A percentile compares a stretch with the other conserved stretches of the same genome.
Evolutionary conservation across 441 rosid species (phyloP).

Genomic region (Pelargonium exstipulatum): DNA sequence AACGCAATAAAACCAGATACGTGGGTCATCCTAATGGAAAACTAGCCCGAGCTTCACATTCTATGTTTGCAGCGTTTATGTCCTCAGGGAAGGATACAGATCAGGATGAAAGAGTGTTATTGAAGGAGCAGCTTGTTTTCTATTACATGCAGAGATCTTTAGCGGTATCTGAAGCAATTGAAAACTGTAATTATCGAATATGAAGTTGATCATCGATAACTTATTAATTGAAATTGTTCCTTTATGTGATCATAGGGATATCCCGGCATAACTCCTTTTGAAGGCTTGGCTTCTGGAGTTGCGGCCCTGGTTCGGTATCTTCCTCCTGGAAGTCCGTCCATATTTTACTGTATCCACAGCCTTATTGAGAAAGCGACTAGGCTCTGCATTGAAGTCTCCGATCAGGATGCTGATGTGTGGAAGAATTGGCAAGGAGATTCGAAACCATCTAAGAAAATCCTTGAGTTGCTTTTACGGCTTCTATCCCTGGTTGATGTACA

Average conservation of each 20-base stretch:
- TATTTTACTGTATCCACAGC: constrained; percentile 62
- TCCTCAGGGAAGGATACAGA: constrained; percentile 55
- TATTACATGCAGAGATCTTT: constrained; percentile 78
- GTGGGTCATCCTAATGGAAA: constrained; percentile 79
- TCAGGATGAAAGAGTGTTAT: constrained; percentile 42
- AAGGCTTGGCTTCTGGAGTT: constrained; percentile 93
- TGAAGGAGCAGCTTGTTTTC: constrained; percentile 78
- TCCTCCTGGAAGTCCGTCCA: constrained; percentile 91
- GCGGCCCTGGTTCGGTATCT: constrained; percentile 73
- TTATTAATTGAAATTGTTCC: constrained; percentile 17
- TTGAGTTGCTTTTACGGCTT: constrained; percentile 72
- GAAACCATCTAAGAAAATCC: constrained; percentile 52
- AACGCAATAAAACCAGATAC: constrained; percentile 44
- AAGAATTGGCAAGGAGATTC: constrained; percentile 53
- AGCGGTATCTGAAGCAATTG: constrained; percentile 42
- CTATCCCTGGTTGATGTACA: constrained; percentile 78
- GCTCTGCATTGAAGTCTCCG: constrained; percentile 31
- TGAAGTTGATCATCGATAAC: constrained; percentile 14
- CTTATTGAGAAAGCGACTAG: constrained; percentile 59
- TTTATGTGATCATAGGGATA: constrained; percentile 46
- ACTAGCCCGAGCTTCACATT: constrained; percentile 75
- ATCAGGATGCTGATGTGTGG: constrained; percentile 37
- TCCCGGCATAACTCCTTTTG: constrained; percentile 80
- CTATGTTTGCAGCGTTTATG: constrained; percentile 66
- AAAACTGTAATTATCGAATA: constrained; percentile 3